Percentiles rank a stretch among this genome's conserved stretches.
phyloP scores from a whole-genome alignment of 2,329 filamentous ascomycete genomes.

The Pseudocercospora eumusae region DNA sequence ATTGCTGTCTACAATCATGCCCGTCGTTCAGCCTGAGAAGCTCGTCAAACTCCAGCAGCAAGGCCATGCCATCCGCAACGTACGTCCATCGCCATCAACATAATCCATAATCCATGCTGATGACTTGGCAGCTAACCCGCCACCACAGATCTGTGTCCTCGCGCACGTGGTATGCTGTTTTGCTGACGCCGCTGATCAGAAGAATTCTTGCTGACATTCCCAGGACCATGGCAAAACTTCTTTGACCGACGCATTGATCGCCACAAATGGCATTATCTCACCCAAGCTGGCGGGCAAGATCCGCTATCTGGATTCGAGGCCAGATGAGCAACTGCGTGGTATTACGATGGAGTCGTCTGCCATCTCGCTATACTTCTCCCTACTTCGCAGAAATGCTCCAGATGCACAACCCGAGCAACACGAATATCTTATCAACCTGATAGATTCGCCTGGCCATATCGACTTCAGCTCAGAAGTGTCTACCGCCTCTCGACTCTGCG shows the following conservation, averaged over 20 bases:
- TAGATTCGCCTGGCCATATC: conserved; percentile 96
- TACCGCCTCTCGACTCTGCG: conserved; percentile 88
- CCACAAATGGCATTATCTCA: conserved; percentile 99
- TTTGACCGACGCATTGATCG: conserved; percentile 90
- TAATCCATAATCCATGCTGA: conserved; percentile 10
- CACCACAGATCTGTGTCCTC: conserved; percentile 74
- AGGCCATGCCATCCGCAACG: conserved; percentile 88
- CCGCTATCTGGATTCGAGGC: conserved; percentile 91
- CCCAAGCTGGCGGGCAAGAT: conserved; percentile 97
- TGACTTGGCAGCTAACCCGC: conserved; percentile 28
- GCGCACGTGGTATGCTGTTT: conserved; percentile 73
- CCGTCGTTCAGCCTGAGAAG: conserved; percentile 86
- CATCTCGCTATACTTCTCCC: conserved; percentile 93
- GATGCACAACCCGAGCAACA: conserved; percentile 59
- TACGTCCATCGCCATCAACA: conserved; percentile 49
- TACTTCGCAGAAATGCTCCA: conserved; percentile 72
- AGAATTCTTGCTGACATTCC: conserved; percentile 9
- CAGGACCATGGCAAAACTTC: conserved; percentile 97
- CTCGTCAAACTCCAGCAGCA: conserved; percentile 86
- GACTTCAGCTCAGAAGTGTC: conserved; percentile 99
- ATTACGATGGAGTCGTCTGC: conserved; percentile 99
- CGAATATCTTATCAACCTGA: conserved; percentile 95
- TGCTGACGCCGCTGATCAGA: neutral
- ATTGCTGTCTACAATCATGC: no score
- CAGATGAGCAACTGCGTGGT: conserved; percentile 91